These are phyloP conservation scores for Lentinula lateritia DNA, from an alignment of 768 basidiomycete species.

Conservation along the genomic window DNA sequence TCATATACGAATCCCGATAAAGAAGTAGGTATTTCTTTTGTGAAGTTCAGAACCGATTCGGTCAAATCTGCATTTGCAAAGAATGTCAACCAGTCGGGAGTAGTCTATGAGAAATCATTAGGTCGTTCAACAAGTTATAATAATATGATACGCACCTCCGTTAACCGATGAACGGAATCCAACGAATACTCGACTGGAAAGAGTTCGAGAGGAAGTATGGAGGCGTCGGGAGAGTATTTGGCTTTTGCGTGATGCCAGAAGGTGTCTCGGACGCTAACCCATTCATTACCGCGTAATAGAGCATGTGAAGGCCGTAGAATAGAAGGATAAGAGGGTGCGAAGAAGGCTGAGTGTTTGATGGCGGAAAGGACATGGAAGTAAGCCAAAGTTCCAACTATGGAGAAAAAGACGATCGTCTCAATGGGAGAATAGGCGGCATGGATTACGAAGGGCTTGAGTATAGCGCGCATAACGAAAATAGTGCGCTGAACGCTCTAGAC, in stretches of 20 bases:
- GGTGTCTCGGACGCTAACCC: slow-evolving; percentile 55
- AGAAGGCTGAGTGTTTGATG: slow-evolving; percentile 83
- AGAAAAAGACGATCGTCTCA: slow-evolving; percentile 88
- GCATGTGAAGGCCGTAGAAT: slow-evolving; percentile 51
- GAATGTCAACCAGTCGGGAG: slow-evolving; percentile 18
- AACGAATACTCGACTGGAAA: slow-evolving; percentile 69
- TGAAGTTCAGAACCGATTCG: slow-evolving; percentile 40
- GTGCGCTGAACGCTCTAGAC: background rate
- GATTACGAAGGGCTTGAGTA: slow-evolving; percentile 63
- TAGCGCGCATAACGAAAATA: slow-evolving; percentile 37
- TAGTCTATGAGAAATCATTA: slow-evolving; percentile 16
- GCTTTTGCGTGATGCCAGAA: slow-evolving; percentile 39
- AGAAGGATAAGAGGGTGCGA: slow-evolving; percentile 45
- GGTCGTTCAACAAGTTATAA: background rate
- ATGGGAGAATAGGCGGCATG: slow-evolving; percentile 75
- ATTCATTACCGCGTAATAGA: slow-evolving; percentile 47
- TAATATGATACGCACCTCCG: background rate
- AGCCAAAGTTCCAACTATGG: slow-evolving; percentile 83
- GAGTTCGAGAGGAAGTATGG: slow-evolving; percentile 47
- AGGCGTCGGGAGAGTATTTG: slow-evolving; percentile 17
- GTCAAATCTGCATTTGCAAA: slow-evolving; percentile 38
- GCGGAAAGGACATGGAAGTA: slow-evolving; percentile 92
- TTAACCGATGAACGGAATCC: slow-evolving; percentile 21
- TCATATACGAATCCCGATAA: slow-evolving; percentile 44
- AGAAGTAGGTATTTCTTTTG: slow-evolving; percentile 38